These are phyloP conservation scores for Fomitopsis serialis DNA, from an alignment of 768 basidiomycete genomes.

Conservation along the genomic window DNA sequence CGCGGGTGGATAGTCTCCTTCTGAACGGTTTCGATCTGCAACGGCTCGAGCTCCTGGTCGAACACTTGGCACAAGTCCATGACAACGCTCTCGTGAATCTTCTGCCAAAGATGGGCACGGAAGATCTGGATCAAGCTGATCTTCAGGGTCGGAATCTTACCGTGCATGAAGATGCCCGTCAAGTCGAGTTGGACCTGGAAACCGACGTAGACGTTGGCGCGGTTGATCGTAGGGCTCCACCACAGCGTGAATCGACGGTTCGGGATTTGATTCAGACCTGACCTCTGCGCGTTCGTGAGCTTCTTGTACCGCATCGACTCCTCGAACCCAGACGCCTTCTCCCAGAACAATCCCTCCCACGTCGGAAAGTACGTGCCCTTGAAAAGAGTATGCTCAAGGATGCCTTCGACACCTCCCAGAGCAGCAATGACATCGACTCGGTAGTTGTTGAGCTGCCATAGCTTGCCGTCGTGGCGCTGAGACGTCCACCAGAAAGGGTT, in stretches of 20 bases:
- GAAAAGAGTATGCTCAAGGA: constrained; percentile 94
- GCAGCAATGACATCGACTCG: constrained; percentile 99
- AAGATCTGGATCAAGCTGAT: constrained; percentile 99
- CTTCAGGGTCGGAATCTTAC: constrained; percentile 96
- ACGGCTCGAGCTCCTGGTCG: constrained; percentile 95
- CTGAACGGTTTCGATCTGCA: constrained; percentile 98
- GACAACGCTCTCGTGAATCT: constrained; percentile 91
- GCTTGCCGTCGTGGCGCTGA: constrained; percentile 91
- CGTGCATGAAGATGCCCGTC: constrained; percentile 97
- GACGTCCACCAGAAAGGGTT: constrained; percentile 99
- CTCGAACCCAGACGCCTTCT: constrained; percentile 96
- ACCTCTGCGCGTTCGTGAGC: constrained; percentile 96
- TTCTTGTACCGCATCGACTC: constrained; percentile 96
- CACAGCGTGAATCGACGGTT: constrained; percentile 99
- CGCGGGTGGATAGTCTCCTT: constrained; percentile 99
- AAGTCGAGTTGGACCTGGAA: constrained; percentile 99
- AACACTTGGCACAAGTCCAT: constrained; percentile 99
- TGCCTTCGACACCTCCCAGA: constrained; percentile 92
- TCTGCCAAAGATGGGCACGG: constrained; percentile 99
- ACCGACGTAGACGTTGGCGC: constrained; percentile 99
- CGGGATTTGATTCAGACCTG: constrained; percentile 95
- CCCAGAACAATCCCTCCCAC: constrained; percentile 99
- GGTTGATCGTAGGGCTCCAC: constrained; percentile 99
- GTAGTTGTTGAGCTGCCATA: constrained; percentile 98
- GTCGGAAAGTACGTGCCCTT: constrained; percentile 98